Evolutionary conservation across 163 green algal genomes (phyloP).

Genomic region (Volvox carteri): DNA sequence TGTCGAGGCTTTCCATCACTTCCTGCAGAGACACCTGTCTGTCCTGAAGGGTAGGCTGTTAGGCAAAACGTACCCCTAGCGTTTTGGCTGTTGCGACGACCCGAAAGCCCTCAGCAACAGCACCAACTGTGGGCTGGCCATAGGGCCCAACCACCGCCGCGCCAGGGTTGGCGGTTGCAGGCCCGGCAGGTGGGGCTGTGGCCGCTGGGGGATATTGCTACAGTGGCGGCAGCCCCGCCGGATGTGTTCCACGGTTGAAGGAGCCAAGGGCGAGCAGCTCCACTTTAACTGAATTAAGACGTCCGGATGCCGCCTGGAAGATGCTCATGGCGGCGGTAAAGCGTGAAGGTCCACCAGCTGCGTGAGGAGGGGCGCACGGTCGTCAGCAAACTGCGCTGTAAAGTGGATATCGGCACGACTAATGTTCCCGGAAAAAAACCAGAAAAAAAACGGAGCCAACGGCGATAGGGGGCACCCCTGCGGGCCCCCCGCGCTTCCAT

Average conservation of each 20-base stretch:
- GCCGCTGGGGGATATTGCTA: too few relatives aligned
- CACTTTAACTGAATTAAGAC: not conserved
- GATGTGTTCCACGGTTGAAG: not conserved
- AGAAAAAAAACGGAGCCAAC: too few relatives aligned
- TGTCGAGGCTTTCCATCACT: not conserved
- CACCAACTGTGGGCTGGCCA: not conserved
- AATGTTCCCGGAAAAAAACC: too few relatives aligned
- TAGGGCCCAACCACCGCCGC: not conserved
- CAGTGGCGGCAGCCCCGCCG: not conserved
- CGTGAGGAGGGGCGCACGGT: not conserved
- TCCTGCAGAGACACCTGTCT: not conserved
- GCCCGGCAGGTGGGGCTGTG: not conserved
- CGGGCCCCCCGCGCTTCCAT: not conserved
- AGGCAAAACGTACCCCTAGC: not conserved
- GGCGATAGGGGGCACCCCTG: conserved; percentile 32
- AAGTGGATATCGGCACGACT: not conserved
- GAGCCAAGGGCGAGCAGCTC: not conserved
- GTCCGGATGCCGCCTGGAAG: not conserved
- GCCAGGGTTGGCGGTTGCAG: not conserved
- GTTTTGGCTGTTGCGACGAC: not conserved
- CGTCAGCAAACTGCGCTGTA: conserved; percentile 18
- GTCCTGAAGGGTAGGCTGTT: not conserved
- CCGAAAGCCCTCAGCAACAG: not conserved
- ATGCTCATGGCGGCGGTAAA: not conserved
- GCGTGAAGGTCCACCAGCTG: not conserved